These are phyloP conservation scores for Aphanomyces stellatus DNA, from an alignment of 352 stramenopile genomes.

Conservation along the genomic window DNA sequence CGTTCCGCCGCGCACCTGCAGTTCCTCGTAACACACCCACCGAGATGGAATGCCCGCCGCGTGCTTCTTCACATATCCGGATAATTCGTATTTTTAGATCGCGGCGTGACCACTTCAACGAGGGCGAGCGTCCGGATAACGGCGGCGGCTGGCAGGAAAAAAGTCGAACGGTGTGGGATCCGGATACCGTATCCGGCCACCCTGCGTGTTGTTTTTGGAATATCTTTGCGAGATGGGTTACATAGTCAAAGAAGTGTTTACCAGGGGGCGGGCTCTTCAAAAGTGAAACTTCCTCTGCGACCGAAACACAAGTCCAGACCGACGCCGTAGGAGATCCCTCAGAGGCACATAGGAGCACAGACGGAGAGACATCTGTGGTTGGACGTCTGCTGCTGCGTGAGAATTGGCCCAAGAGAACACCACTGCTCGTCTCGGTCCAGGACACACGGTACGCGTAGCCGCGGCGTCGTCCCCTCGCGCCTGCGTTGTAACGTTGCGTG, in stretches of 20 bases:
- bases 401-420: neutral
- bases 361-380: no score
- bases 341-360: no score
- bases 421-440: neutral
- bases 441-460: neutral
- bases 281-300: slow-evolving; percentile 14
- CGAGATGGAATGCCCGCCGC: no score
- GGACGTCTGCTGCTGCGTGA: no score
- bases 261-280: slow-evolving; percentile 1
- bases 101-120: no score
- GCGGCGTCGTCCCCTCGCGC: no score
- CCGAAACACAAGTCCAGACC: neutral
- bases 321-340: neutral
- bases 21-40: no score
- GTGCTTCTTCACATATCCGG: no score
- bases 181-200: slow-evolving; percentile 2
- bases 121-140: neutral
- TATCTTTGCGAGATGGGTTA: neutral
- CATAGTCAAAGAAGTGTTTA: slow-evolving; percentile 18
- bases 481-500: neutral
- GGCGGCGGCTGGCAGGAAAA: neutral
- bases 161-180: neutral
- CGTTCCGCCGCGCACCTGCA: no score
- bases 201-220: slow-evolving; percentile 8
- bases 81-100: no score